phyloP scores from a whole-genome alignment of 768 basidiomycete genomes.

The Mycena rosella region DNA sequence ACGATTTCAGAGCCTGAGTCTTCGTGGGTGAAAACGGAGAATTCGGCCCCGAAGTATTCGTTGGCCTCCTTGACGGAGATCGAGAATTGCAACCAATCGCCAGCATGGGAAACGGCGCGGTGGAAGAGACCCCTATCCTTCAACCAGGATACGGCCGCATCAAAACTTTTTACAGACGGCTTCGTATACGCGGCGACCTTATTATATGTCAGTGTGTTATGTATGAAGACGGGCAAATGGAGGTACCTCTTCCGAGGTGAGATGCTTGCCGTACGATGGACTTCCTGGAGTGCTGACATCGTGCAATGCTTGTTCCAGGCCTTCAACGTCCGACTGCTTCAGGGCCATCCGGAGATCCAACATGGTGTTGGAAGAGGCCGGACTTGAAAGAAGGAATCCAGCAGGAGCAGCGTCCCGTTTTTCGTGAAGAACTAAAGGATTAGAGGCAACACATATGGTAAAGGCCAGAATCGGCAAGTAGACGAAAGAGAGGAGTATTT shows the following conservation, averaged over 20 bases:
- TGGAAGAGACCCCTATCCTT: slow-evolving; percentile 12
- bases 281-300: slow-evolving; percentile 27
- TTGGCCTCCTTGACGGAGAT: slow-evolving; percentile 42
- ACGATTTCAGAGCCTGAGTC: slow-evolving; percentile 24
- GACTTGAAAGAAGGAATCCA: slow-evolving; percentile 38
- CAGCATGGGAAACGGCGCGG: slow-evolving; percentile 31
- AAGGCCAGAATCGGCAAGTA: no score
- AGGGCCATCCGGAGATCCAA: slow-evolving; percentile 50
- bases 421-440: slow-evolving; percentile 32
- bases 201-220: no score
- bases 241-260: no score
- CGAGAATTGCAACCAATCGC: slow-evolving; percentile 41
- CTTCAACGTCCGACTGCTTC: slow-evolving; percentile 42
- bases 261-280: no score
- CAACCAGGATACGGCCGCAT: no score
- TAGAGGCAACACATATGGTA: neutral
- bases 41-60: slow-evolving; percentile 40
- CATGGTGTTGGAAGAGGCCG: slow-evolving; percentile 35
- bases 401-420: slow-evolving; percentile 34
- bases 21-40: slow-evolving; percentile 37
- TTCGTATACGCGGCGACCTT: no score
- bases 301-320: slow-evolving; percentile 46
- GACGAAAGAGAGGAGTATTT: neutral
- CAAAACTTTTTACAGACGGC: no score
- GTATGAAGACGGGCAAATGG: no score